Base-by-base conservation (phyloP, 768 basidiomycete genomes). In the Daedalea quercina region DNA sequence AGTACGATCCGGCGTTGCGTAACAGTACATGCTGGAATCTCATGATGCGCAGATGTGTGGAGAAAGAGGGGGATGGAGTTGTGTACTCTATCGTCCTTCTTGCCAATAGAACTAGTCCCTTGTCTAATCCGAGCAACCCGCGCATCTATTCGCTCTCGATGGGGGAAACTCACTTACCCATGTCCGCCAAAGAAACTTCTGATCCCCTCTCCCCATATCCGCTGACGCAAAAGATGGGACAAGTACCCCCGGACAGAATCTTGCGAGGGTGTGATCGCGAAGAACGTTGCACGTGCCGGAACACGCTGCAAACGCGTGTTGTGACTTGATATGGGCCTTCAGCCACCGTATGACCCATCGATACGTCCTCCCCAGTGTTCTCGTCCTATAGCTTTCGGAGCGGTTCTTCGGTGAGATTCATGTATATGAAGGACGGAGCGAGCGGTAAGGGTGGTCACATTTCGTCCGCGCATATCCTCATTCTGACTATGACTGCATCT, bases 241-340 rank as follows among this genome's bases (percentile, higher is more conserved):
- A 15, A 17, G 13, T 40, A 15, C 37, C 15, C n/a, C 37, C 37
- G 37, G 11, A 31, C 28, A 40, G 37, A 19, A 40, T 17, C 15
- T 40, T 3, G 37, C 6, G 44, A 45, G 19, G 15, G 37, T 35
- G 50, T 37, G 52, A 53, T 53, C 52, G 45, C 23, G 52, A 45
- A 53, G 52, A 46, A 46, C 52, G 33, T 4, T 52, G 53, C 60
- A 60, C 63, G 60, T 64, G 59, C 59, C 54, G 49, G 20, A 60
- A 62, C 63, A 64, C 61, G 63, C 63, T 61, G 60, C 61, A 60
- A 57, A 55, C 59, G 63, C 63, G 55, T 64, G 63, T 62, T 46
- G 52, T 11, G 22, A 50, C 47, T 52, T 54, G 54, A 61, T 61
- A 61, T 60, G 47, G 51, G 40, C 44, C 47, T 54, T 40, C 45